Conservation (phyloP, 768 basidiomycete species). For the Coprinopsis sp. region DNA sequence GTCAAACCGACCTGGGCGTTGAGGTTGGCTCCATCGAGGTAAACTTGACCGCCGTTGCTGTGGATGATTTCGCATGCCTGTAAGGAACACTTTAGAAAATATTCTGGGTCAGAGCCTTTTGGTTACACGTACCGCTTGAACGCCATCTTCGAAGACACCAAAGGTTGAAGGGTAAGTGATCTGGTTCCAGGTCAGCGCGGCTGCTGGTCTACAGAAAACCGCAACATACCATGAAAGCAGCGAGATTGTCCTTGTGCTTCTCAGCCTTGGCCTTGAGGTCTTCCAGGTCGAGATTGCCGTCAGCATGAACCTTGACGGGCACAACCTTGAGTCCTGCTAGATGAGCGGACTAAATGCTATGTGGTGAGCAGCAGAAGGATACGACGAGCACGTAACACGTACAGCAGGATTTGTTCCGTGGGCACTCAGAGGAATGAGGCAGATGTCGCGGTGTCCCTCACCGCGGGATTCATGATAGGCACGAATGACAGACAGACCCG, state of each 20-base stretch:
- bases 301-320: slow-evolving; percentile 80
- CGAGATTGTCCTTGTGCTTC: slow-evolving; percentile 85
- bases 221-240: slow-evolving; percentile 83
- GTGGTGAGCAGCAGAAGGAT: slow-evolving; percentile 12
- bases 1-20: slow-evolving; percentile 93
- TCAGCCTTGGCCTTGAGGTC: slow-evolving; percentile 87
- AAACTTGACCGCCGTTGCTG: slow-evolving; percentile 93
- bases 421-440: slow-evolving; percentile 91
- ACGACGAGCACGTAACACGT: slow-evolving; percentile 24
- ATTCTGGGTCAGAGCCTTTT: neutral
- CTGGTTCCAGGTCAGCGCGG: slow-evolving; percentile 32
- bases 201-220: neutral
- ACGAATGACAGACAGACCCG: slow-evolving; percentile 90
- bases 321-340: slow-evolving; percentile 98
- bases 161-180: slow-evolving; percentile 98
- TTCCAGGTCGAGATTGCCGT: slow-evolving; percentile 85
- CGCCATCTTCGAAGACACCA: slow-evolving; percentile 94
- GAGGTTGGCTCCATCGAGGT: slow-evolving; percentile 94
- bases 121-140: slow-evolving; percentile 51
- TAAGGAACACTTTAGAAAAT: slow-evolving; percentile 4
- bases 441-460: slow-evolving; percentile 82
- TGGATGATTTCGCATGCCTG: slow-evolving; percentile 93
- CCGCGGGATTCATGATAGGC: slow-evolving; percentile 91
- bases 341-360: slow-evolving; percentile 71
- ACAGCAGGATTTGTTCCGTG: slow-evolving; percentile 99